These are phyloP conservation scores for Colletotrichum theobromicola DNA, from an alignment of 2,329 filamentous ascomycete species.

Conservation along the genomic window DNA sequence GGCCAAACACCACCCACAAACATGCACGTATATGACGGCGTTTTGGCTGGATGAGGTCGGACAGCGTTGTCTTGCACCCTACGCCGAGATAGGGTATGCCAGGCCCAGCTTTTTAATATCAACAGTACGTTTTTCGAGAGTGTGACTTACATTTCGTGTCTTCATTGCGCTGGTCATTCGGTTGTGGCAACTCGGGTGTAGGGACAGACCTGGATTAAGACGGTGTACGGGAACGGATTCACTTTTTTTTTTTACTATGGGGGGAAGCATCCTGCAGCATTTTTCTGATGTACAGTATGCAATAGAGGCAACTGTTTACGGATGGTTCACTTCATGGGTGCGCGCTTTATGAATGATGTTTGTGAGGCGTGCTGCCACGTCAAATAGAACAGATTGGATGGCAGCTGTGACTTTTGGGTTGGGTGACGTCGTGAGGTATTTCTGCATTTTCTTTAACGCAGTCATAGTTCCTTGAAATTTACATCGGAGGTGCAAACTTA, in stretches of 20 bases:
- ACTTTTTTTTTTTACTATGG: constrained; percentile 4
- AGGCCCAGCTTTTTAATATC: constrained; percentile 21
- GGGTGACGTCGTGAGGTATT: background rate
- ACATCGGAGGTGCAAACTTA: background rate
- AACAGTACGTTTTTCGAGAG: constrained; percentile 16
- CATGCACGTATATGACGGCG: constrained; percentile 13
- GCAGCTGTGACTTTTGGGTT: background rate
- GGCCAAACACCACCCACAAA: background rate
- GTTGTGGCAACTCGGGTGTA: constrained; percentile 19
- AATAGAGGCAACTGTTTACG: constrained; percentile 22
- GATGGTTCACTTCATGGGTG: background rate
- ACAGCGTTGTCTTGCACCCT: constrained; percentile 15
- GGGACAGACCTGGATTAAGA: constrained; percentile 20
- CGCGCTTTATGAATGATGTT: background rate
- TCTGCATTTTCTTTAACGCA: background rate
- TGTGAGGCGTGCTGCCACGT: background rate
- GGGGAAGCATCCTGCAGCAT: constrained; percentile 22
- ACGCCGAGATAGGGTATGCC: constrained; percentile 15
- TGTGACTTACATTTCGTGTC: constrained; percentile 19
- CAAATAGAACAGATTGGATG: background rate
- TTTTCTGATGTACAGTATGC: constrained; percentile 23
- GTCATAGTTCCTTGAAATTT: background rate
- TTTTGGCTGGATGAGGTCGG: constrained; percentile 11
- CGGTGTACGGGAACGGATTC: constrained; percentile 20
- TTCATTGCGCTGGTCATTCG: constrained; percentile 21